A percentile compares a stretch with the other conserved stretches of the same genome.
Conservation (phyloP, 768 basidiomycete genomes). For the Boletus vermiculosoides region DNA sequence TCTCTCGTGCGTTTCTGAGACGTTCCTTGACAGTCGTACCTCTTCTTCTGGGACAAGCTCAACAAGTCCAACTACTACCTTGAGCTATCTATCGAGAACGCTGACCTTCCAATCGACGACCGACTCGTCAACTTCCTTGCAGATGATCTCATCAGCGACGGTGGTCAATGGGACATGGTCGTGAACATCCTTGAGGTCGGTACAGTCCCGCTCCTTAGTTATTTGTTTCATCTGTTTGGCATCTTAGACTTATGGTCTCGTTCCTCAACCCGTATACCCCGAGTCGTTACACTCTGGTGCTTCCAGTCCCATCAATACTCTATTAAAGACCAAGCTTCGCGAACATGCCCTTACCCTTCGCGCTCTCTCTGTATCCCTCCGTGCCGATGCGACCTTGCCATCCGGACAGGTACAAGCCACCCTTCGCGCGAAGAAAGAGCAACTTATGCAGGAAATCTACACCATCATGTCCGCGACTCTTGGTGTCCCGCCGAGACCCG, state of each 20-base stretch:
- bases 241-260: conserved; percentile 71
- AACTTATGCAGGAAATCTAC: conserved; percentile 81
- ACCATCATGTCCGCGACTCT: conserved; percentile 80
- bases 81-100: conserved; percentile 80
- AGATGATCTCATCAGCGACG: conserved; percentile 78
- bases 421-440: conserved; percentile 81
- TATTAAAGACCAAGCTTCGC: conserved; percentile 88
- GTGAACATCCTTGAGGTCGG: conserved; percentile 62
- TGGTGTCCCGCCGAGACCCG: conserved; percentile 78
- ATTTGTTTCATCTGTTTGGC: conserved; percentile 30
- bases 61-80: conserved; percentile 90
- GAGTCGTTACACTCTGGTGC: conserved; percentile 82
- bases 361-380: conserved; percentile 52
- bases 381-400: conserved; percentile 42
- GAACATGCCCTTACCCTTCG: conserved; percentile 88
- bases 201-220: not conserved
- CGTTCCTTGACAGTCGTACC: conserved; percentile 56
- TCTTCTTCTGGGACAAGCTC: conserved; percentile 97
- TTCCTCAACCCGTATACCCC: conserved; percentile 81
- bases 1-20: conserved; percentile 4
- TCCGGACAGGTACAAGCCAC: conserved; percentile 47
- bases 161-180: conserved; percentile 96
- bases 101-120: conserved; percentile 76
- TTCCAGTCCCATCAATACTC: conserved; percentile 66
- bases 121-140: conserved; percentile 79